A percentile compares a stretch with the other conserved stretches of the same genome.
Conservation (phyloP, 495 filamentous ascomycete species). For the Aspergillus avenaceus region DNA sequence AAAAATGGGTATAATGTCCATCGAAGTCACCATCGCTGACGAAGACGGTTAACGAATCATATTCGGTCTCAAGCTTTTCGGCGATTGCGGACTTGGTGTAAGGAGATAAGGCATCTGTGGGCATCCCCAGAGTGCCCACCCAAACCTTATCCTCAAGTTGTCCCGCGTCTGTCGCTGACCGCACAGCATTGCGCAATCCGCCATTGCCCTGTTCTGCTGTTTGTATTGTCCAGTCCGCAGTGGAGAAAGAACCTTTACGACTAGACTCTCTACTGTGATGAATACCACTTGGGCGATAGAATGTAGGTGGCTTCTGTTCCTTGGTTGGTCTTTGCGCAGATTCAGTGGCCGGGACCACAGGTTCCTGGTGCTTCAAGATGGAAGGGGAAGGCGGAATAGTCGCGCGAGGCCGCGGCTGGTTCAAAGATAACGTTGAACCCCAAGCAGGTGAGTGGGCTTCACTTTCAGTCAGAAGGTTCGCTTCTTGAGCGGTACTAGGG, state of each 20-base stretch:
- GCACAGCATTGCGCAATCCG: conserved; percentile 79
- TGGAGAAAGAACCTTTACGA: conserved; percentile 59
- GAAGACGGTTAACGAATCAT: conserved; percentile 75
- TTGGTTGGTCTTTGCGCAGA: conserved; percentile 18
- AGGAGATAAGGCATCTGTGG: conserved; percentile 72
- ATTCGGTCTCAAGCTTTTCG: conserved; percentile 70
- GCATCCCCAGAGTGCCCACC: conserved; percentile 89
- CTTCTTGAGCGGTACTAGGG: conserved; percentile 13
- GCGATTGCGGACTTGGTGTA: conserved; percentile 73
- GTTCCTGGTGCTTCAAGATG: conserved; percentile 63
- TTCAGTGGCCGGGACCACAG: conserved; percentile 29
- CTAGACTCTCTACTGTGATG: conserved; percentile 8
- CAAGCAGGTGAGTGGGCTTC: conserved; percentile 52
- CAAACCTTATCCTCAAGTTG: conserved; percentile 67
- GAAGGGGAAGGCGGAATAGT: conserved; percentile 65
- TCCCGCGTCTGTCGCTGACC: conserved; percentile 64
- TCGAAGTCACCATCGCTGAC: conserved; percentile 85
- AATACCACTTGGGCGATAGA: conserved; percentile 1
- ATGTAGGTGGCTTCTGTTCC: conserved; percentile 11
- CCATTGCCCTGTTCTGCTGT: conserved; percentile 87
- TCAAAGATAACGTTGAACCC: conserved; percentile 58
- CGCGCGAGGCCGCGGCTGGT: conserved; percentile 71
- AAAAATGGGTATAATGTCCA: conserved; percentile 89
- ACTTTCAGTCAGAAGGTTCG: conserved; percentile 33
- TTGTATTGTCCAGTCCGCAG: conserved; percentile 75